Conservation (phyloP, 176 grass and related monocot genomes). For the Puccinellia tenuiflora region DNA sequence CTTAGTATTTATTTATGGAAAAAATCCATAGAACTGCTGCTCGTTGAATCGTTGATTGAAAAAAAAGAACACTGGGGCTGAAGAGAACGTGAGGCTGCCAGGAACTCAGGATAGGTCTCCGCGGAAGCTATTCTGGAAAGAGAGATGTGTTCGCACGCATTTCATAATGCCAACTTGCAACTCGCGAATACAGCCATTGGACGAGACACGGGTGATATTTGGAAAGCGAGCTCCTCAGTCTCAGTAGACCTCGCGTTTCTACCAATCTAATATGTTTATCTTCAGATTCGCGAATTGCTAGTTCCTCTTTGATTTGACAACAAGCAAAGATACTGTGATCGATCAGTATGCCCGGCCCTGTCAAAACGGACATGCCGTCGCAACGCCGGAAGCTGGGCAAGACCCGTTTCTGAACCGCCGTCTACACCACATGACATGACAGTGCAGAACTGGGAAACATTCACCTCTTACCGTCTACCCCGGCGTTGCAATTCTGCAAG, state of each 20-base stretch:
- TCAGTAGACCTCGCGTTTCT: not conserved
- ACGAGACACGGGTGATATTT: slow-evolving; percentile 2
- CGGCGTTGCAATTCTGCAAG: no score
- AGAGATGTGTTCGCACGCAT: not conserved
- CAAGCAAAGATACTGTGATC: not conserved
- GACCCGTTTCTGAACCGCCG: slow-evolving; percentile 10
- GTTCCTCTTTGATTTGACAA: not conserved
- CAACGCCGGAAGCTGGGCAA: not conserved
- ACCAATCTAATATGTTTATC: not conserved
- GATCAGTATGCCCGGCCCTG: not conserved
- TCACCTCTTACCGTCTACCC: not conserved
- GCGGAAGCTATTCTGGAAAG: not conserved
- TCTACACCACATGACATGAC: slow-evolving; percentile 4
- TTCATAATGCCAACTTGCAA: not conserved
- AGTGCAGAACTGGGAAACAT: not conserved
- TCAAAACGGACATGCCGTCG: not conserved
- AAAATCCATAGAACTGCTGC: not conserved
- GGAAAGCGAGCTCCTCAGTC: not conserved
- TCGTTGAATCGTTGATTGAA: not conserved
- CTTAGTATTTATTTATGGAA: not conserved
- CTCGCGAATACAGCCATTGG: not conserved
- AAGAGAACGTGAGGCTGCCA: not conserved
- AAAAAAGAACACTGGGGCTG: not conserved
- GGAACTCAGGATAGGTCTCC: not conserved
- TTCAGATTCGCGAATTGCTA: not conserved